Base-by-base conservation (phyloP, 2,329 filamentous ascomycete species). In the Tolypocladium amazonense region DNA sequence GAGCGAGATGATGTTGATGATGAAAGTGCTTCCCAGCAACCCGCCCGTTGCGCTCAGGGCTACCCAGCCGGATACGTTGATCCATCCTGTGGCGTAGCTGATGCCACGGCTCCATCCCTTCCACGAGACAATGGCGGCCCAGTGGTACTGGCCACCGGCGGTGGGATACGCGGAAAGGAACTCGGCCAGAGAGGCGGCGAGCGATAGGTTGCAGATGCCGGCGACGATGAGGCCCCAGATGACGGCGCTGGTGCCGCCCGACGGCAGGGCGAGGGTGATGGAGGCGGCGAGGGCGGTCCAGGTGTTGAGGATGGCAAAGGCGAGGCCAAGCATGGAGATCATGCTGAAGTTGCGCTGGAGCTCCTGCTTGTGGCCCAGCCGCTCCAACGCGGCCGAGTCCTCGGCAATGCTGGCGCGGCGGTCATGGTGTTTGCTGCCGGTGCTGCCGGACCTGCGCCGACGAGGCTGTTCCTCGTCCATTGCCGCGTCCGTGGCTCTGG, bases 81-180 rank as follows among this genome's bases (percentile, higher is more conserved):
- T 88, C 87, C 87, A 90, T 35, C 88, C 88, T 0, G 87, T 89
- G 55, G 85, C 81, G 76, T 87, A 90, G 55, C 85, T 87, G 14
- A 89, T 79, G 37, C 84, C 75, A 0, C 84, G 82, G 23, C 83
- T 81, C 77, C 80, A 87, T 59, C 72, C 74, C 61, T 79, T 77
- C 77, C 84, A 86, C 38, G 81, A 79, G 62, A 90, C 75, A 57
- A 84, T 74, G 59, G 87, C 86, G 3, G 86, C 88, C 88, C 87
- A 90, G 68, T 90, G 86, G 64, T 90, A 90, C 71, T 87, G 81
- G 18, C 82, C 85, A 63, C 81, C 82, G 3, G 82, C 81, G 2
- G 77, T 80, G 1, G 78, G 78, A 60, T 85, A 89, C 0, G 85
- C 84, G 0, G 84, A 87, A 12, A 89, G 75, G 67, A 89, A 90